Evolutionary conservation across 2,329 filamentous ascomycete species (phyloP).

Genomic region (Shiraia bambusicola): DNA sequence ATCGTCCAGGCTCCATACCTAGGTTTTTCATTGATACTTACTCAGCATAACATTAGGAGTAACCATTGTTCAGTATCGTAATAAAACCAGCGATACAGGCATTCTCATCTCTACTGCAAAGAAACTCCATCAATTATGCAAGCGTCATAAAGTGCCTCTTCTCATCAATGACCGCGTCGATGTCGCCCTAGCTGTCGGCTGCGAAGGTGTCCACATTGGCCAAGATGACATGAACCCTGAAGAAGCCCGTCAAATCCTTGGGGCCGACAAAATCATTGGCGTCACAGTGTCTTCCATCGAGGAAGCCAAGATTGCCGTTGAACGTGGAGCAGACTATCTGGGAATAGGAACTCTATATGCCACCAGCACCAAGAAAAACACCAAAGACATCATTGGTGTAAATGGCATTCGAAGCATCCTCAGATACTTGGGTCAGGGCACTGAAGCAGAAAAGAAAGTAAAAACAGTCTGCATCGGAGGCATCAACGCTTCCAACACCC

Average conservation of each 20-base stretch:
- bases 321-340: slow-evolving; percentile 82
- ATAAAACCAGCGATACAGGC: slow-evolving; percentile 78
- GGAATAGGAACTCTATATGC: slow-evolving; percentile 89
- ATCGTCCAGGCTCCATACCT: not conserved
- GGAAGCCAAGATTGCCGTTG: slow-evolving; percentile 72
- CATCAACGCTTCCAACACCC: slow-evolving; percentile 74
- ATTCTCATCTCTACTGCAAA: slow-evolving; percentile 69
- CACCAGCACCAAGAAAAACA: slow-evolving; percentile 80
- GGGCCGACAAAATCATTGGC: slow-evolving; percentile 78
- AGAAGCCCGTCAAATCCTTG: slow-evolving; percentile 71
- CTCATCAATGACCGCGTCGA: slow-evolving; percentile 93
- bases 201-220: slow-evolving; percentile 90
- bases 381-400: slow-evolving; percentile 77
- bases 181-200: slow-evolving; percentile 79
- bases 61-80: slow-evolving; percentile 85
- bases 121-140: slow-evolving; percentile 70
- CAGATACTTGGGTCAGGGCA: slow-evolving; percentile 54
- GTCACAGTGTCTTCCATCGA: slow-evolving; percentile 76
- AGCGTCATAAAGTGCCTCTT: slow-evolving; percentile 69
- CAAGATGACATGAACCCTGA: slow-evolving; percentile 83
- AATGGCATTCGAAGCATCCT: slow-evolving; percentile 70
- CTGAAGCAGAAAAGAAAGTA: slow-evolving; percentile 30
- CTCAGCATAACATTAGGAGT: slow-evolving; percentile 52
- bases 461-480: slow-evolving; percentile 82
- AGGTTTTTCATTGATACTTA: not conserved